Conservation (phyloP, 2,329 filamentous ascomycete species). For the Botrytis galanthina region DNA sequence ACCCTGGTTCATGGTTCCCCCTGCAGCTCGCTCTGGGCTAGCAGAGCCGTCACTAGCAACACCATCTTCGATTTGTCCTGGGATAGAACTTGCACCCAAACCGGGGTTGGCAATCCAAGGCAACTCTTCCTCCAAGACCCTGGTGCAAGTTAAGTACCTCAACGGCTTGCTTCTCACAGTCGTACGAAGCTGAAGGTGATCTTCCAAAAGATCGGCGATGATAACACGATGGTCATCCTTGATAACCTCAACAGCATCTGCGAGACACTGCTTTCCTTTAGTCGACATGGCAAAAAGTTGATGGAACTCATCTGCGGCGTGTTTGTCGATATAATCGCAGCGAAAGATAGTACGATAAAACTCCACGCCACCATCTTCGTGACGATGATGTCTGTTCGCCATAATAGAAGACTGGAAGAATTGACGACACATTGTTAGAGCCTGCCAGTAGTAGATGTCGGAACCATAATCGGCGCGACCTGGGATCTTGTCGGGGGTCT, state of each 20-base stretch:
- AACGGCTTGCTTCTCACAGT: slow-evolving; percentile 1
- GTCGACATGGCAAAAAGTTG: slow-evolving; percentile 17
- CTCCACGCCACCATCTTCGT: slow-evolving; percentile 31
- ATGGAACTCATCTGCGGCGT: slow-evolving; percentile 14
- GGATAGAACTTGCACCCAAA: background rate
- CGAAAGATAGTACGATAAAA: slow-evolving; percentile 33
- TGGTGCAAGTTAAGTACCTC: slow-evolving; percentile 19
- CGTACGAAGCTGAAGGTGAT: background rate
- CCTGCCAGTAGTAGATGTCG: slow-evolving; percentile 37
- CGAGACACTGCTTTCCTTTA: slow-evolving; percentile 18
- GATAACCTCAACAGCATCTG: slow-evolving; percentile 10
- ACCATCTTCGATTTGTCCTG: background rate
- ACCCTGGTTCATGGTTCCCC: background rate
- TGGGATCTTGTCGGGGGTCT: slow-evolving; percentile 23
- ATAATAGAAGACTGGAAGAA: slow-evolving; percentile 26
- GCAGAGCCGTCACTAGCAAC: background rate
- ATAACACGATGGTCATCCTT: slow-evolving; percentile 17
- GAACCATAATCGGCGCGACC: slow-evolving; percentile 32
- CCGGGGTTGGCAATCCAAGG: slow-evolving; percentile 47
- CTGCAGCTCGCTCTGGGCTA: background rate
- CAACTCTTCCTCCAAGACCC: slow-evolving; percentile 57
- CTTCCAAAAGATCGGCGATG: slow-evolving; percentile 12
- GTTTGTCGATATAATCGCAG: slow-evolving; percentile 24
- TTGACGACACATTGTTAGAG: slow-evolving; percentile 31
- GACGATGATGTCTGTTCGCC: slow-evolving; percentile 26